Percentiles rank a stretch among this genome's conserved stretches.
phyloP scores from a whole-genome alignment of 2,329 filamentous ascomycete species.

The Curvularia verruculosa region DNA sequence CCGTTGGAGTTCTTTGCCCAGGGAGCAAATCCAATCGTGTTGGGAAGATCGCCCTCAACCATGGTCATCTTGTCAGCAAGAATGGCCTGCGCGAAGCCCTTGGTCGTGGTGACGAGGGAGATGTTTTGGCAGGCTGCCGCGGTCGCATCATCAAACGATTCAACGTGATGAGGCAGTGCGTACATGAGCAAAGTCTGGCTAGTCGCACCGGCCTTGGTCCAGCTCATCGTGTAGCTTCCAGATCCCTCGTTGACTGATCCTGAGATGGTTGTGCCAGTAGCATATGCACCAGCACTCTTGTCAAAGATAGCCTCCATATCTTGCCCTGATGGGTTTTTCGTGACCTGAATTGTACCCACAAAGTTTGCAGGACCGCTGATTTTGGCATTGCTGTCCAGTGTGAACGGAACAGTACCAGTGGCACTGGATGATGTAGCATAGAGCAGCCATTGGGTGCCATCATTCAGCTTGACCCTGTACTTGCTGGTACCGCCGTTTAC shows the following conservation, averaged over 20 bases:
- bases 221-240: slow-evolving; percentile 77
- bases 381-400: slow-evolving; percentile 67
- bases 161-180: slow-evolving; percentile 84
- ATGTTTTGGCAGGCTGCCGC: slow-evolving; percentile 59
- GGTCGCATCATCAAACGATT: slow-evolving; percentile 71
- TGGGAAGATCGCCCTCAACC: slow-evolving; percentile 71
- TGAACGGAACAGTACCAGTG: slow-evolving; percentile 67
- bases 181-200: slow-evolving; percentile 75
- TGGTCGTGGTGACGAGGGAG: slow-evolving; percentile 79
- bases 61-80: slow-evolving; percentile 64
- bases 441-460: slow-evolving; percentile 75
- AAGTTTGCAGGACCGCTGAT: slow-evolving; percentile 72
- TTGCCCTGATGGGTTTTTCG: slow-evolving; percentile 69
- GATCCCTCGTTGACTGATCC: slow-evolving; percentile 52
- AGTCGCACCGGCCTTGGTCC: slow-evolving; percentile 69
- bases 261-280: slow-evolving; percentile 62
- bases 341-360: slow-evolving; percentile 79
- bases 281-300: slow-evolving; percentile 75
- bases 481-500: slow-evolving; percentile 50
- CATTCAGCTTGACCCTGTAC: slow-evolving; percentile 46
- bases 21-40: slow-evolving; percentile 77
- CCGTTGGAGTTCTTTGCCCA: slow-evolving; percentile 64
- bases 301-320: slow-evolving; percentile 75
- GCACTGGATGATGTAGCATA: slow-evolving; percentile 71
- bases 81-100: slow-evolving; percentile 79